A percentile compares a stretch with the other conserved stretches of the same genome.
Evolutionary conservation across 192 early-diverging fungal genomes (phyloP).

Genomic region (Cladochytrium replicatum): DNA sequence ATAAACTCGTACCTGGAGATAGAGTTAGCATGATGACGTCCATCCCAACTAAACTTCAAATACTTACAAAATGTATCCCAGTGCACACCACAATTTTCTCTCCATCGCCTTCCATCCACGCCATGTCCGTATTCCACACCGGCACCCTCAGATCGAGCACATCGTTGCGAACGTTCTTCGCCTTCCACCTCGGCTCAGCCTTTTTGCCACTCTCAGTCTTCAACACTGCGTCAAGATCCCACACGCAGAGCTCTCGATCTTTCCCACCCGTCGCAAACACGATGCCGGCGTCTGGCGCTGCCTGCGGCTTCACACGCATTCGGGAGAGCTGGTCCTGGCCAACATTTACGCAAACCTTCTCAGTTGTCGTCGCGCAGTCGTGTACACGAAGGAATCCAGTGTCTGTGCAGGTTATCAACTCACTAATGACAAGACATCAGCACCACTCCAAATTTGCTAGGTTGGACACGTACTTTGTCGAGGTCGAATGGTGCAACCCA

Average conservation of each 20-base stretch:
- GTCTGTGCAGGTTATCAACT: slow-evolving; percentile 16
- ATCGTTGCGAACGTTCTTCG: slow-evolving; percentile 78
- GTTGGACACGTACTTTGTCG: slow-evolving; percentile 13
- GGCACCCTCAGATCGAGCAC: slow-evolving; percentile 70
- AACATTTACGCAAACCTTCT: slow-evolving; percentile 23
- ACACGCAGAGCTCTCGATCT: slow-evolving; percentile 73
- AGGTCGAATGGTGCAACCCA: slow-evolving; percentile 23
- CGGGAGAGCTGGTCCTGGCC: slow-evolving; percentile 44
- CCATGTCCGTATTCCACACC: slow-evolving; percentile 79
- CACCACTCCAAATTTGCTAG: slow-evolving; percentile 4
- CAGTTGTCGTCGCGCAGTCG: not conserved
- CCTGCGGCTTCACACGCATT: slow-evolving; percentile 65
- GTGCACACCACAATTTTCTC: slow-evolving; percentile 58
- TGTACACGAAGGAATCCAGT: slow-evolving; percentile 14
- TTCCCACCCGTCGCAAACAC: slow-evolving; percentile 78
- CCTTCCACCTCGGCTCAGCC: slow-evolving; percentile 57
- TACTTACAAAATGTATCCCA: slow-evolving; percentile 49
- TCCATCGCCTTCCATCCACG: slow-evolving; percentile 54
- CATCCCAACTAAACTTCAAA: not conserved
- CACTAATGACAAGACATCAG: slow-evolving; percentile 4
- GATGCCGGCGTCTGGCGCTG: slow-evolving; percentile 40
- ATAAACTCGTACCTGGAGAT: slow-evolving; percentile 70
- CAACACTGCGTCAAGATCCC: slow-evolving; percentile 43
- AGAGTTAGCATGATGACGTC: not conserved
- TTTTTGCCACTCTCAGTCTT: slow-evolving; percentile 7